Percentiles rank a stretch among this genome's conserved stretches.
These are phyloP conservation scores for Leucocoprinus birnbaumii DNA, from an alignment of 768 basidiomycete genomes.

Conservation along the genomic window DNA sequence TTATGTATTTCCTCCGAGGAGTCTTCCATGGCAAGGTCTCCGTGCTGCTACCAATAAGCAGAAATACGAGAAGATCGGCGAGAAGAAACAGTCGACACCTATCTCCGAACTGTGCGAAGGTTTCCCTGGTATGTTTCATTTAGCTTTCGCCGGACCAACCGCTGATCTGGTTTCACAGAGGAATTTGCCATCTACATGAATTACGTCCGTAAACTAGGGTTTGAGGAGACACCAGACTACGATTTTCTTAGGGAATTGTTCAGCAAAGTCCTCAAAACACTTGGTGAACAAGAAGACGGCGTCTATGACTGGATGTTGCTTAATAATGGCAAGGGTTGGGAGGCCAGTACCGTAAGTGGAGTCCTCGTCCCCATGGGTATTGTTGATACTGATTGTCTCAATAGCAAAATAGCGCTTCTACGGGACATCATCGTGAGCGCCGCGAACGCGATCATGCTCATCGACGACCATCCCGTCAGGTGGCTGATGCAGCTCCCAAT, in stretches of 20 bases:
- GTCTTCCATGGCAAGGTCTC: slow-evolving; percentile 96
- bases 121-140: slow-evolving; percentile 73
- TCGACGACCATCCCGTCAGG: slow-evolving; percentile 46
- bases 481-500: slow-evolving; percentile 47
- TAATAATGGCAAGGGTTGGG: slow-evolving; percentile 95
- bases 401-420: slow-evolving; percentile 52
- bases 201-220: slow-evolving; percentile 97
- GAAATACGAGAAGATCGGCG: slow-evolving; percentile 99
- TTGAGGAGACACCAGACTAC: slow-evolving; percentile 97
- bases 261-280: slow-evolving; percentile 83
- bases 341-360: slow-evolving; percentile 70
- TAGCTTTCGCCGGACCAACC: neutral
- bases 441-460: slow-evolving; percentile 56
- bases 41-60: slow-evolving; percentile 99
- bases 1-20: slow-evolving; percentile 98
- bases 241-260: slow-evolving; percentile 97
- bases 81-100: slow-evolving; percentile 94
- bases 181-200: slow-evolving; percentile 99
- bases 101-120: slow-evolving; percentile 95
- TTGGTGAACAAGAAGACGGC: slow-evolving; percentile 87
- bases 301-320: slow-evolving; percentile 97
- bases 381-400: slow-evolving; percentile 29
- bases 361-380: neutral
- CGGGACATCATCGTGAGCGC: slow-evolving; percentile 53
- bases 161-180: slow-evolving; percentile 46